Percentiles rank a stretch among this genome's conserved stretches.
These are phyloP conservation scores for Pouteria glomerata DNA, from an alignment of 148 eudicot species.

Conservation along the genomic window DNA sequence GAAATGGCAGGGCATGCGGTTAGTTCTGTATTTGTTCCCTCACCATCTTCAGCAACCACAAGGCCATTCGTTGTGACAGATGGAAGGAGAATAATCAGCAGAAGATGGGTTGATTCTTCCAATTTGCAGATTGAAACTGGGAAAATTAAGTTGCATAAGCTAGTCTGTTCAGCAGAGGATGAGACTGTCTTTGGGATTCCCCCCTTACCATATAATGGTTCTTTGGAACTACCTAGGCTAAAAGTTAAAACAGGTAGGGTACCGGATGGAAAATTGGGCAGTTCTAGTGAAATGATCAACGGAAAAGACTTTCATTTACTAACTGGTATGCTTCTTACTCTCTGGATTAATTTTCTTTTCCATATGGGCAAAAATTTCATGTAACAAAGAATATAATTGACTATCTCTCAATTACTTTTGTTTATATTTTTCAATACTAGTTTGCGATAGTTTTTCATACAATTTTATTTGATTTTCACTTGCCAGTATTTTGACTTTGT, in stretches of 20 bases:
- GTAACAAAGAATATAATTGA: neutral
- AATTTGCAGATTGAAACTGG: constrained; percentile 16
- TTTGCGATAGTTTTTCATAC: neutral
- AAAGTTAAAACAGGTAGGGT: constrained; percentile 25
- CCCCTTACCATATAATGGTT: constrained; percentile 31
- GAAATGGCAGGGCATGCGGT: constrained; percentile 43
- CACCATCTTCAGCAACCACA: constrained; percentile 42
- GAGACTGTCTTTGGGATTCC: constrained; percentile 47
- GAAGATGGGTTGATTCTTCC: constrained; percentile 27
- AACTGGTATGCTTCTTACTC: constrained; percentile 28
- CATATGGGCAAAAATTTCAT: neutral
- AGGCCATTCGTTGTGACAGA: constrained; percentile 75
- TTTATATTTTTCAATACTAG: neutral
- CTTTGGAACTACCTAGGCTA: constrained; percentile 10
- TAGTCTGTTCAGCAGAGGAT: constrained; percentile 20
- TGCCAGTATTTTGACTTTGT: neutral
- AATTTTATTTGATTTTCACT: neutral
- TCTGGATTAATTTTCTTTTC: neutral
- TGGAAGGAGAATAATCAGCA: constrained; percentile 62
- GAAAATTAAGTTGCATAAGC: constrained; percentile 18
- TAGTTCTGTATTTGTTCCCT: constrained; percentile 28
- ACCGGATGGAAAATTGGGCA: constrained; percentile 22
- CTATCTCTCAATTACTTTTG: neutral
- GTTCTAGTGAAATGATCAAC: constrained; percentile 14
- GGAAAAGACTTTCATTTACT: constrained; percentile 20